Evolutionary conservation across 1,284 basidiomycete species (phyloP), one percentile per base, ranked within the genome.

Genomic region (Mycena sp.): DNA sequence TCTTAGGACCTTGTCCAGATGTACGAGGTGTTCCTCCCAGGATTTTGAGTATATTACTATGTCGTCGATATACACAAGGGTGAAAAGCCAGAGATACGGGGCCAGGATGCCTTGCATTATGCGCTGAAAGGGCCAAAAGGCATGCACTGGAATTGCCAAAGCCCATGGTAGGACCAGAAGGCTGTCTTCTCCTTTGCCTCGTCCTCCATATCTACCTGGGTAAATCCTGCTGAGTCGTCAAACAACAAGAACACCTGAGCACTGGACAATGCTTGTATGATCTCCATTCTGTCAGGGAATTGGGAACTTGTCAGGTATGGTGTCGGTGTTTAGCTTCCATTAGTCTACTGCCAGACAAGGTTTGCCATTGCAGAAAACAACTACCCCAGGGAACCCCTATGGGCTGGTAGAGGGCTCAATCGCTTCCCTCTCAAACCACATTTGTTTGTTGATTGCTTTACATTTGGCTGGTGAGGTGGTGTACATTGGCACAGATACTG

Each of bases 91-190:
- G 0, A 81, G 67, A 64, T 67, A 81, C 0, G 75, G 76, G 0
- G 77, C 70, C 0, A 83, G 69, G 0, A 80, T 68, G 1, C 65
- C 62, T 52, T 81, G 76, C 78, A 82, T 82, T 1, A 80, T 66
- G 4, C 76, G 56, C 61, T 82, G 81, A 61, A 81, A 81, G 1
- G 70, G 5, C 80, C 80, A 61, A 83, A 82, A 0, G 80, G 80
- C 77, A 83, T 79, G n/a, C 75, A 46, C 37, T 64, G 68, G 65
- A 80, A 83, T 64, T 82, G 78, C 40, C 65, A 79, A 0, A 81
- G 67, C 6, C 81, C 81, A 41, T 67, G 59, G 63, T 80, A 80
- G 0, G 76, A 76, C 26, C 76, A 56, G 43, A 73, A 82, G 0
- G 79, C 78, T 0, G 77, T 76, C 60, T 78, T 79, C 43, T 75